phyloP scores from a whole-genome alignment of 2,329 filamentous ascomycete species.

The Stemphylium vesicarium region DNA sequence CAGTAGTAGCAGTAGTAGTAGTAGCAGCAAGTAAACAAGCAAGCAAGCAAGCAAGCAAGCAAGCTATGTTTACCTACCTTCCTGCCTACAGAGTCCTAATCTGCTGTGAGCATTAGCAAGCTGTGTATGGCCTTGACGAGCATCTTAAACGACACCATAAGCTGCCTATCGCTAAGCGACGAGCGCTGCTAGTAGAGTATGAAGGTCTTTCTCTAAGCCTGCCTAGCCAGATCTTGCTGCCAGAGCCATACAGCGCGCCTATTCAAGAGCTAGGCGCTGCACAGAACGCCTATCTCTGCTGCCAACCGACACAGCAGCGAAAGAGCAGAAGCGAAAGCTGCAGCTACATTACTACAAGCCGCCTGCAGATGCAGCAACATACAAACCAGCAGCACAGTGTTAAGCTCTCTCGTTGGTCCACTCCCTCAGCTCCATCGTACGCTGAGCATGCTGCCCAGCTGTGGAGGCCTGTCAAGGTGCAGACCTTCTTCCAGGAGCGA shows the following conservation, averaged over 20 bases:
- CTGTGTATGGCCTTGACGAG: neutral
- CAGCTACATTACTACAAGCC: neutral
- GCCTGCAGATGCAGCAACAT: neutral
- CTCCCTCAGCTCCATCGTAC: neutral
- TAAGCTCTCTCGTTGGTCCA: neutral
- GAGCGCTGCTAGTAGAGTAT: neutral
- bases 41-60: too few species aligned
- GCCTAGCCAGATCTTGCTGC: neutral
- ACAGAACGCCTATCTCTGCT: too few species aligned
- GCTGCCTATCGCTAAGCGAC: neutral
- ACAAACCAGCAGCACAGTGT: neutral
- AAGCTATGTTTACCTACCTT: neutral
- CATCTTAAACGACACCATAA: neutral
- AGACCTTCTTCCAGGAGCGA: conserved; percentile 1
- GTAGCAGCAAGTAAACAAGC: too few species aligned
- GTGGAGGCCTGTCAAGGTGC: conserved; percentile 1
- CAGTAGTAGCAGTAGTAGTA: too few species aligned
- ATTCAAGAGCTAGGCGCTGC: too few species aligned
- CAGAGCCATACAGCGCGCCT: too few species aligned
- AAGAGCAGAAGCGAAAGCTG: too few species aligned
- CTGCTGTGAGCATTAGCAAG: neutral
- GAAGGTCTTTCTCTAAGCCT: neutral
- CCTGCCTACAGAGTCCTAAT: neutral
- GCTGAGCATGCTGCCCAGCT: neutral
- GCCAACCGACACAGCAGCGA: too few species aligned